These are phyloP conservation scores for Pythium myriotylum DNA, from an alignment of 352 stramenopile species.

Conservation along the genomic window DNA sequence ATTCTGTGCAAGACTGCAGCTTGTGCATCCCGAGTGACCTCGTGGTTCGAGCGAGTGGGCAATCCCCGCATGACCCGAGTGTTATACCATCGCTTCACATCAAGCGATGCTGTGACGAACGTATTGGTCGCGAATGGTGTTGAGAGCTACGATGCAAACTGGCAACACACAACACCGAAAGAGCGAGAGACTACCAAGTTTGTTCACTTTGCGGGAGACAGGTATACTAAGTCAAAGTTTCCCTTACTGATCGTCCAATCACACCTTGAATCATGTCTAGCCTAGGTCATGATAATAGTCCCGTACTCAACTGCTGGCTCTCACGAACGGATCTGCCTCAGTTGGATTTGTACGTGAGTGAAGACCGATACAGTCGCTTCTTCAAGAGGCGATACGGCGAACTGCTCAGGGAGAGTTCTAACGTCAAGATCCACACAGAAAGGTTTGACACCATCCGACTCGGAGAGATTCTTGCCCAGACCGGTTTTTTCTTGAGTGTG, in stretches of 20 bases:
- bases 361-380: constrained; percentile 34
- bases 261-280: no score
- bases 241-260: no score
- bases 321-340: constrained; percentile 42
- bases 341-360: constrained; percentile 44
- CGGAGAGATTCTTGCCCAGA: constrained; percentile 45
- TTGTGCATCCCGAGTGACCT: constrained; percentile 35
- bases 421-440: constrained; percentile 37
- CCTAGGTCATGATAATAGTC: constrained; percentile 35
- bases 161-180: background rate
- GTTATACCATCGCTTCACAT: constrained; percentile 57
- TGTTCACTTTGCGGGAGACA: constrained; percentile 38
- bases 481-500: constrained; percentile 52
- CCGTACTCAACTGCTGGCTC: constrained; percentile 58
- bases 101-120: constrained; percentile 39
- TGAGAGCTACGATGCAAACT: background rate
- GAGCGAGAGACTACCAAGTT: constrained; percentile 49
- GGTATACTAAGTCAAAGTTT: constrained; percentile 32
- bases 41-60: constrained; percentile 53
- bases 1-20: constrained; percentile 59
- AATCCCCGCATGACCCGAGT: constrained; percentile 49
- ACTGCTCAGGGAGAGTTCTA: background rate
- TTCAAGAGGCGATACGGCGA: constrained; percentile 1
- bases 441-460: constrained; percentile 38
- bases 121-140: background rate